Base-by-base conservation (phyloP, 169 alveolate genomes). In the Plasmodium falciparum region DNA sequence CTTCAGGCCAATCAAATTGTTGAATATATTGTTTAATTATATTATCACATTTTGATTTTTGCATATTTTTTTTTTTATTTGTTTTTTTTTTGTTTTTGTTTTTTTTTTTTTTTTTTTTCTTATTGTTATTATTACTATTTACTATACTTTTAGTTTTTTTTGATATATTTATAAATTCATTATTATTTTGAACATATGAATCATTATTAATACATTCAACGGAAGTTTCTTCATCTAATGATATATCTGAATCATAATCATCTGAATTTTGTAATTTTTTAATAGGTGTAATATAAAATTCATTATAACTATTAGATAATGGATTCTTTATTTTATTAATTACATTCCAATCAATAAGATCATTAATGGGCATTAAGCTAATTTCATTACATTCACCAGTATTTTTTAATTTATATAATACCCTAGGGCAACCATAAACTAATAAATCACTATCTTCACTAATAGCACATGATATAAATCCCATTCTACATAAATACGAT, bases 381-480 rank as follows among this genome's bases (percentile, higher is more conserved):
- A 94, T 52, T 70, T 94, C 95, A 52, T 89, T 91, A 63, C 95
- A 94, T 13, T 88, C 88, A 29, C 96, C 96, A 43, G 75, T 95
- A 47, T 90, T 91, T 85, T 95, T 95, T 63, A 93, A 72, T 86
- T 96, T 96, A 89, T 92, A 95, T 88, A 95, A 56, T 33, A 96
- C 97, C n/a, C 95, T 78, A 7, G 96, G 96, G 80, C 99, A 96
- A 22, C 99, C 99, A 92, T 96, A 97, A 9, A 97, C 99, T 78
- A 98, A 72, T 90, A 98, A 95, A 91, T 97, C 99, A 74, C 99
- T 97, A 88, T 98, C 99, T 92, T 97, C 99, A 29, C 98, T 94
- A 22, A 97, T 94, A 22, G 95, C 98, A 49, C 95, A 92, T 58
- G 96, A 96, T 63, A 96, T 97, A 59, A 90, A 95, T 74, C 95